phyloP scores from a whole-genome alignment of 73 alveolate species.

The Stentor coeruleus region DNA sequence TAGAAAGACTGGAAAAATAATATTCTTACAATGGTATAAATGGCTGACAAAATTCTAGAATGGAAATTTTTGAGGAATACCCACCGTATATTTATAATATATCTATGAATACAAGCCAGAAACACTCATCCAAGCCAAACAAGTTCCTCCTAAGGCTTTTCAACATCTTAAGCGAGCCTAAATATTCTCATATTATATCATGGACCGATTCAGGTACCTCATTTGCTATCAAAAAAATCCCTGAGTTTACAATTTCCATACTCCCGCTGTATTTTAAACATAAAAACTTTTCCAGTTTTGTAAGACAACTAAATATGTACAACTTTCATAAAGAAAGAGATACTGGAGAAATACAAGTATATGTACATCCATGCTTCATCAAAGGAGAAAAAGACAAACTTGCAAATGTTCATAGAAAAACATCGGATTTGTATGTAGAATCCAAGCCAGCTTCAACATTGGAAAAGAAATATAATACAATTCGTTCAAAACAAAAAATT shows the following conservation, averaged over 20 bases:
- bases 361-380: slow-evolving; percentile 41
- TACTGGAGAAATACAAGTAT: slow-evolving; percentile 63
- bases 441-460: neutral
- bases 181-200: slow-evolving; percentile 74
- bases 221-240: slow-evolving; percentile 75
- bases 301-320: slow-evolving; percentile 94
- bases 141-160: neutral
- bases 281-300: slow-evolving; percentile 93
- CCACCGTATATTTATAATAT: no score
- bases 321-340: slow-evolving; percentile 86
- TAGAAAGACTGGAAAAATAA: no score
- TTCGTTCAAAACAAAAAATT: neutral
- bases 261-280: slow-evolving; percentile 94
- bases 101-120: neutral
- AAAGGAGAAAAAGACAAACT: slow-evolving; percentile 34
- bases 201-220: slow-evolving; percentile 94
- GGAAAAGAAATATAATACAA: neutral
- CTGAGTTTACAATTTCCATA: slow-evolving; percentile 84
- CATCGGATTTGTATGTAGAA: slow-evolving; percentile 8
- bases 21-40: no score
- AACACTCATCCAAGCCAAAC: neutral
- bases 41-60: no score
- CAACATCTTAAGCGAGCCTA: neutral
- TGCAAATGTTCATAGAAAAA: neutral
- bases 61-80: no score